A percentile compares a stretch with the other conserved stretches of the same genome.
These are phyloP conservation scores for Blastobotrys terrestris DNA, from an alignment of 805 yeast species.

Conservation along the genomic window DNA sequence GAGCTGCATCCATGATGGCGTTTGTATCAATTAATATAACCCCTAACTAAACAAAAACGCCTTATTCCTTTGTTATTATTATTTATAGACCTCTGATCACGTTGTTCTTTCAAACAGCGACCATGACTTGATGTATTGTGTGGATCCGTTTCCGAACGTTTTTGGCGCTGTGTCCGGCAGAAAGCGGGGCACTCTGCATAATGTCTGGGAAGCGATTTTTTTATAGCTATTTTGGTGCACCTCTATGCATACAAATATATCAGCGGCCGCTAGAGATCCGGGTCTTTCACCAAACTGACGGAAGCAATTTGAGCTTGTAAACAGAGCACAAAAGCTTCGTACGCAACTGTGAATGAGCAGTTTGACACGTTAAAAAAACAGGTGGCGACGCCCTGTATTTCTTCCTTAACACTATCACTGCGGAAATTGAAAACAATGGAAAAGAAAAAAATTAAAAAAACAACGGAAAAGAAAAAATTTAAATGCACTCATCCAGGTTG, in stretches of 20 bases:
- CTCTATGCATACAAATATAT: neutral
- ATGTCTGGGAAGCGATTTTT: too few species aligned
- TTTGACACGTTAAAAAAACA: neutral
- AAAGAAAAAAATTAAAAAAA: too few species aligned
- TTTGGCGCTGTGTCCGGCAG: neutral
- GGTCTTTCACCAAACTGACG: neutral
- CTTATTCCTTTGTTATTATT: too few species aligned
- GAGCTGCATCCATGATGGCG: too few species aligned
- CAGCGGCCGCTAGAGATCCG: neutral
- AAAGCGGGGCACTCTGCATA: neutral
- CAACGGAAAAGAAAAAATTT: constrained; percentile 17
- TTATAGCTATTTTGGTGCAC: too few species aligned
- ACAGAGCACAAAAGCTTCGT: too few species aligned
- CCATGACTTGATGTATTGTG: too few species aligned
- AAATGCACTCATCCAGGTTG: constrained; percentile 33
- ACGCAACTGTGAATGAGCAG: neutral
- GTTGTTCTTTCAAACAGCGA: neutral
- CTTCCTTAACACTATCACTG: neutral
- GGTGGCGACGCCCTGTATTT: neutral
- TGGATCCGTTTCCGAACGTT: neutral
- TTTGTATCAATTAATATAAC: too few species aligned
- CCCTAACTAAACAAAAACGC: too few species aligned
- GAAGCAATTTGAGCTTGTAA: too few species aligned
- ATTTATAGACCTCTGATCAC: too few species aligned
- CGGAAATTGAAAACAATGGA: too few species aligned